These are phyloP conservation scores for Thalassiosira tumida DNA, from an alignment of 352 stramenopile genomes.

Conservation along the genomic window DNA sequence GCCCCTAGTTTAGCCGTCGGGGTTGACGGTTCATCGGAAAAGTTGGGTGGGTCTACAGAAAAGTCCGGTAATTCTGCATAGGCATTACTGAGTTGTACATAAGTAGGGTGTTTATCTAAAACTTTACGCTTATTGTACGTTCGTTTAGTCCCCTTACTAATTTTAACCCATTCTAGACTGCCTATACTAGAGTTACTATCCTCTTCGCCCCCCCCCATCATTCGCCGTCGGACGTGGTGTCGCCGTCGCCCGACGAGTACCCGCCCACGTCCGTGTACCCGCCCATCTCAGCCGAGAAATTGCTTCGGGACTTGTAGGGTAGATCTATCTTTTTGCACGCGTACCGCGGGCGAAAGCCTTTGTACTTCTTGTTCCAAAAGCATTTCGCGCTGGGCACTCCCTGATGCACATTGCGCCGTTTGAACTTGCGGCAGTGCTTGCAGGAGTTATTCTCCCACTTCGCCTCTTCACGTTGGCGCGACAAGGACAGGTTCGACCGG, in stretches of 20 bases:
- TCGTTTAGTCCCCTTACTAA: neutral
- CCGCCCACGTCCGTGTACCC: too few relatives aligned
- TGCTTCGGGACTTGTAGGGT: neutral
- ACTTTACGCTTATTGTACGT: too few relatives aligned
- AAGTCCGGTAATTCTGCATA: slow-evolving; percentile 1
- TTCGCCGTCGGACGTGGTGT: neutral
- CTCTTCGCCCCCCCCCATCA: slow-evolving; percentile 6
- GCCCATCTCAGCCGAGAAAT: neutral
- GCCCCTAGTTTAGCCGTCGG: neutral
- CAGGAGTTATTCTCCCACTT: slow-evolving; percentile 59
- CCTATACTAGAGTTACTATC: too few relatives aligned
- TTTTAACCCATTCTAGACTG: neutral
- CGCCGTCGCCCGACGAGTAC: too few relatives aligned
- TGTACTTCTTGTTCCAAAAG: slow-evolving; percentile 53
- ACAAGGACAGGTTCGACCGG: too few relatives aligned
- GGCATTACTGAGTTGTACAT: neutral
- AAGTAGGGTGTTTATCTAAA: too few relatives aligned
- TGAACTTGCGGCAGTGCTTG: slow-evolving; percentile 42
- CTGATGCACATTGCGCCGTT: slow-evolving; percentile 7
- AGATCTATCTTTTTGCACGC: slow-evolving; percentile 3
- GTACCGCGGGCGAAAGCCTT: slow-evolving; percentile 30
- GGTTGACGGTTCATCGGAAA: neutral
- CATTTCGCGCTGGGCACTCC: neutral
- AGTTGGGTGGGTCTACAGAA: slow-evolving; percentile 9
- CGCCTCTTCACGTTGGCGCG: too few relatives aligned